Conservation (phyloP, 305 asterid genomes). For the Fraxinus sp. region DNA sequence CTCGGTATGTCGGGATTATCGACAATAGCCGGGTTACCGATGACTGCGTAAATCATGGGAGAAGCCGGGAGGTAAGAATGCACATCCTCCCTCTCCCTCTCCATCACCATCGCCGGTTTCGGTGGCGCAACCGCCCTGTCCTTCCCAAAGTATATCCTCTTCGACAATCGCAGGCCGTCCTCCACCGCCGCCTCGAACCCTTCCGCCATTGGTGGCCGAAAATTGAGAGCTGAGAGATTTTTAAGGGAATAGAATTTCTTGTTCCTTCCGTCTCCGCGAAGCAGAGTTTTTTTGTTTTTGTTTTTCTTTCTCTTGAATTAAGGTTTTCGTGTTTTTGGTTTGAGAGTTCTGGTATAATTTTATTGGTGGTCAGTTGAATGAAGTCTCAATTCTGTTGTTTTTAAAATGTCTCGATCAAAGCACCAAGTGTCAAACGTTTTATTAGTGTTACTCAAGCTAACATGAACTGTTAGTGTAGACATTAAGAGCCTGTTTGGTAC, state of each 20-base stretch:
- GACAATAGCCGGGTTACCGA: constrained; percentile 70
- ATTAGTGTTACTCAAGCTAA: not conserved
- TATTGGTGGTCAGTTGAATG: not conserved
- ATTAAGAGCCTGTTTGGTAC: not conserved
- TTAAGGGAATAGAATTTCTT: not conserved
- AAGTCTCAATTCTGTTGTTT: not conserved
- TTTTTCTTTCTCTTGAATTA: not conserved
- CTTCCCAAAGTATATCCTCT: constrained; percentile 77
- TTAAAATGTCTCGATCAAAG: not conserved
- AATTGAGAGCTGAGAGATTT: not conserved
- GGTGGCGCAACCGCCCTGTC: constrained; percentile 94
- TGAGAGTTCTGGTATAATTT: not conserved
- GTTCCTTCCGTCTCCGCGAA: not conserved
- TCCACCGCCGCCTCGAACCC: constrained; percentile 82
- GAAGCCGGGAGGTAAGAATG: constrained; percentile 56
- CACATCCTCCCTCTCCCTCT: constrained; percentile 39
- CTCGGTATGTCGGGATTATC: constrained; percentile 97
- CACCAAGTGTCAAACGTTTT: not conserved
- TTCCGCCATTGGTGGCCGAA: constrained; percentile 53
- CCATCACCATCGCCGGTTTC: constrained; percentile 53
- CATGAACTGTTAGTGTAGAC: not conserved
- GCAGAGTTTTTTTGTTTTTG: not conserved
- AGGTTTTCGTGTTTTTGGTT: not conserved
- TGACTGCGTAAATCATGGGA: constrained; percentile 81
- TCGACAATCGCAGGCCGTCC: constrained; percentile 85